Base-by-base conservation (phyloP, 2,329 filamentous ascomycete genomes). In the Aspergillus brasiliensis region DNA sequence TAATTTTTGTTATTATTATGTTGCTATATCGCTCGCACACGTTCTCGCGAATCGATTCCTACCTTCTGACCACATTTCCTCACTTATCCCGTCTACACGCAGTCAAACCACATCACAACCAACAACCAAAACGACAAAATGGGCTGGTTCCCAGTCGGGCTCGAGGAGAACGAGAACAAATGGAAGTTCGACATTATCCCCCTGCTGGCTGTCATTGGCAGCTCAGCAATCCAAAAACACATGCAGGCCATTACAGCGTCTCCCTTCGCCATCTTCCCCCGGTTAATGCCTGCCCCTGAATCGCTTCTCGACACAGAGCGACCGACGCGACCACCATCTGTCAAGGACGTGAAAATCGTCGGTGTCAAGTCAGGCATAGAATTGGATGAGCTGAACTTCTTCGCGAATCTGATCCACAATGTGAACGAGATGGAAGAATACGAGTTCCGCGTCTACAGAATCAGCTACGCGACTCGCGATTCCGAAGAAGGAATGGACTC, bases 161-260 rank as follows among this genome's bases (percentile, higher is more conserved):
- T 59, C 3, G 49, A 40, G 5, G 21, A 8, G 28, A 42, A 55
- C 2, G 21, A 31, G 11, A 38, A 25, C 25, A 44, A 23, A 25
- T 87, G 84, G 84, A 79, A 80, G 34, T 80, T 87, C 52, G 85
- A 87, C 67, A 84, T 87, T 42, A 84, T 88, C 57, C 86, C 84
- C 37, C 81, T 88, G 23, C 81, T 88, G 55, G 85, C 85, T 58
- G 83, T 88, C 67, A 84, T 87, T 59, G 85, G 85, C 69, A 85
- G 87, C 73, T 82, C 81, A 3, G 81, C 83, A 13, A 85, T 87
- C 62, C 78, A 81, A 48, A 83, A 84, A 62, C 84, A 87, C 68
- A 77, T 82, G 1, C 84, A 86, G 68, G 78, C 83, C 54, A 82
- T 87, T 63, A 86, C 84, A 1, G 82, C 84, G n/a, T 84, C 83